Percentiles rank a stretch among this genome's conserved stretches.
Evolutionary conservation across 257 asterid species (phyloP).

Genomic region (Leptodermis oblonga): DNA sequence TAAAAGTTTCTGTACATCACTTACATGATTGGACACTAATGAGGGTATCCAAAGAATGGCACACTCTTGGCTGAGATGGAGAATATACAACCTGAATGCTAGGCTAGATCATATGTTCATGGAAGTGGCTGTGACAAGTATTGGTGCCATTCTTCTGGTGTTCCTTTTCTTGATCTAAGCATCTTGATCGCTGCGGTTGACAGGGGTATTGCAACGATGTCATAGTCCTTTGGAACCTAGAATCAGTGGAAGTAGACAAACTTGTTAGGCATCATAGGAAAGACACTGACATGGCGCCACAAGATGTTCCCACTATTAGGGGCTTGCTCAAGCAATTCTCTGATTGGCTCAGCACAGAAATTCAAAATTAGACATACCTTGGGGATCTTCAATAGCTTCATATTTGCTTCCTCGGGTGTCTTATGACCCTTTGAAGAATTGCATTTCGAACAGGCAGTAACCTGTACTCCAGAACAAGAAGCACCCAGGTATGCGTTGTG

Average conservation of each 20-base stretch:
- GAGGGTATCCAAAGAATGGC: background rate
- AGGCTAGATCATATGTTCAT: constrained; percentile 34
- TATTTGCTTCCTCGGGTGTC: constrained; percentile 70
- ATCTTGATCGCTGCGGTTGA: constrained; percentile 56
- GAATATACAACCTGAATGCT: constrained; percentile 14
- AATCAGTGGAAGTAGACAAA: constrained; percentile 4
- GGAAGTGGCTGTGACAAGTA: constrained; percentile 58
- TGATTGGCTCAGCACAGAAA: too few relatives aligned
- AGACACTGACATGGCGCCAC: background rate
- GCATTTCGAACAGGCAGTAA: constrained; percentile 78
- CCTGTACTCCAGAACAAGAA: constrained; percentile 43
- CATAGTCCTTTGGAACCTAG: constrained; percentile 82
- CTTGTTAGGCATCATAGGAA: background rate
- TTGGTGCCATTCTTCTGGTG: constrained; percentile 86
- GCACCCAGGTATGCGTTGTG: constrained; percentile 7
- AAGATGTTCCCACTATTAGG: background rate
- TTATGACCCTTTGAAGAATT: constrained; percentile 86
- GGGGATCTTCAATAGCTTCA: constrained; percentile 70
- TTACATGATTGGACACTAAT: background rate
- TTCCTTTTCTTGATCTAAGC: constrained; percentile 58
- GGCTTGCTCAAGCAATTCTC: background rate
- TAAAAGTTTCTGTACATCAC: background rate
- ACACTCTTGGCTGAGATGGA: background rate
- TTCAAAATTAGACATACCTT: constrained; percentile 42
- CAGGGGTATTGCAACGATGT: constrained; percentile 70